Conservation (phyloP, 306 rosid genomes). For the Cicer pinnatifidum region DNA sequence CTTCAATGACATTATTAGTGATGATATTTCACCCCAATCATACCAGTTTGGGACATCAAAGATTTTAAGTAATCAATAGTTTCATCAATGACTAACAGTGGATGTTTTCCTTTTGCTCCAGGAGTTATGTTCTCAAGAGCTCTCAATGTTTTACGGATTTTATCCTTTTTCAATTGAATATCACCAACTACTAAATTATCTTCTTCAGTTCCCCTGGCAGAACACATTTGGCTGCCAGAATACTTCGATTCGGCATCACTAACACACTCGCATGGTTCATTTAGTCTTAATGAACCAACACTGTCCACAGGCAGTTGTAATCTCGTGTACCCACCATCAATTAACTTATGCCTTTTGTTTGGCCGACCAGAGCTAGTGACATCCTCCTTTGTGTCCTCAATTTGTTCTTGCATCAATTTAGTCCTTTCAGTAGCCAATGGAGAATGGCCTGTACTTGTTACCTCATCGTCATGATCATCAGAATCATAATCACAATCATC, state of each 20-base stretch:
- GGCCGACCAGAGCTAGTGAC: conserved; percentile 55
- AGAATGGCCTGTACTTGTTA: conserved; percentile 72
- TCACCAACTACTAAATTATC: conserved; percentile 40
- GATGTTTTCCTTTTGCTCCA: conserved; percentile 79
- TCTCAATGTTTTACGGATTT: conserved; percentile 61
- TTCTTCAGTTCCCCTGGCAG: conserved; percentile 30
- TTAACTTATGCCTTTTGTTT: conserved; percentile 67
- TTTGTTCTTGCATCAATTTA: conserved; percentile 48
- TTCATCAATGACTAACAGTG: conserved; percentile 70
- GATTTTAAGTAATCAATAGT: conserved; percentile 75
- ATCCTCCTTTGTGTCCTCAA: conserved; percentile 52
- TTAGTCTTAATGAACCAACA: conserved; percentile 51
- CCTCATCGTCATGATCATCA: conserved; percentile 67
- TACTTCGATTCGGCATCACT: conserved; percentile 64
- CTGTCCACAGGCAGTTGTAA: conserved; percentile 49
- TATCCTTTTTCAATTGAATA: conserved; percentile 55
- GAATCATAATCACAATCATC: conserved; percentile 54
- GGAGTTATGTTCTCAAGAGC: conserved; percentile 75
- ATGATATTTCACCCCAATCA: conserved; percentile 49
- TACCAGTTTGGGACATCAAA: conserved; percentile 57
- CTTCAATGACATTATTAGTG: conserved; percentile 38
- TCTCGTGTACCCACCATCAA: conserved; percentile 52
- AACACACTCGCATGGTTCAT: conserved; percentile 41
- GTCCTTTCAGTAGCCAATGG: conserved; percentile 50
- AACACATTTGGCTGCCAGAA: conserved; percentile 45